Conservation (phyloP, 495 filamentous ascomycete species). For the Astrocystis sublimbata region DNA sequence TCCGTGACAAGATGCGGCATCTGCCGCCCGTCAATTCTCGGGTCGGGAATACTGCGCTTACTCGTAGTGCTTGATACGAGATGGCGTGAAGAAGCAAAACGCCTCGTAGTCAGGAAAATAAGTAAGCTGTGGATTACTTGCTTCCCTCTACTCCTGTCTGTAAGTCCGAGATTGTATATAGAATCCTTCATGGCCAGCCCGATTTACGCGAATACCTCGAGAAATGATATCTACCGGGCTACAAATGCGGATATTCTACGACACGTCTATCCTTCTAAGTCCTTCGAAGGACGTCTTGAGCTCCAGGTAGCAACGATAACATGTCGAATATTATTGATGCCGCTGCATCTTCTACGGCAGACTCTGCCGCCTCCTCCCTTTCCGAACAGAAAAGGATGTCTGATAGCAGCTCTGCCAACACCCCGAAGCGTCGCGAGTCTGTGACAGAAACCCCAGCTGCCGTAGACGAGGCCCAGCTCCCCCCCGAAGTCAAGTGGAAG, state of each 20-base stretch:
- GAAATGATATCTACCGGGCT: neutral
- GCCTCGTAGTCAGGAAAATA: neutral
- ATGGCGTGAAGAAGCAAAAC: neutral
- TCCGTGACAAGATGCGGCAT: neutral
- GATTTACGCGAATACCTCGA: neutral
- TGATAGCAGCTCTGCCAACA: neutral
- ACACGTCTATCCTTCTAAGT: neutral
- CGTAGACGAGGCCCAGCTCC: conserved; percentile 14
- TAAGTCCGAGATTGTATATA: neutral
- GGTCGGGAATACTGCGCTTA: too few relatives aligned
- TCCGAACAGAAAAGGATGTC: conserved; percentile 7
- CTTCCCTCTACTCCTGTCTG: neutral
- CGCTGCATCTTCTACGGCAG: neutral
- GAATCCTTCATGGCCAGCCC: neutral
- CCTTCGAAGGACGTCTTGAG: neutral
- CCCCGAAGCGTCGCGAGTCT: neutral
- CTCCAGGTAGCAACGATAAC: neutral
- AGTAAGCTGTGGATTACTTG: neutral
- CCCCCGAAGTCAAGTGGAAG: conserved; percentile 35
- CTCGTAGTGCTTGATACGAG: neutral
- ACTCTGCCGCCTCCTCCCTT: conserved; percentile 1
- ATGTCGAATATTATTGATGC: neutral
- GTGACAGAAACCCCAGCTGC: neutral
- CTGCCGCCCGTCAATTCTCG: neutral
- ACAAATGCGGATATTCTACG: neutral